Evolutionary conservation across 2,329 filamentous ascomycete genomes (phyloP), one percentile per base, ranked within the genome.

Genomic region (Chalaropsis ovoidea): DNA sequence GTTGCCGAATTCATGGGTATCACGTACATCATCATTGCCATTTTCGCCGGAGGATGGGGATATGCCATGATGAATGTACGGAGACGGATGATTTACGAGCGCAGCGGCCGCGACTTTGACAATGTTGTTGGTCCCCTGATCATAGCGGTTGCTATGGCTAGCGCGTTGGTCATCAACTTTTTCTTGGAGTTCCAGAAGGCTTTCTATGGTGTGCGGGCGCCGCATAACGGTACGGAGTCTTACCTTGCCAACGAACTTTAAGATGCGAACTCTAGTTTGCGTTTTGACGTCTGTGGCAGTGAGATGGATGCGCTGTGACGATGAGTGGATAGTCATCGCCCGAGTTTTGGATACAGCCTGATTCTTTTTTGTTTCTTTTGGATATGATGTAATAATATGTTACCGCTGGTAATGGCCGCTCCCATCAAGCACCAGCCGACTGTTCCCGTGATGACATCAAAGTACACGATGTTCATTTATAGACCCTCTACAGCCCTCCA

Each of bases 41-140:
- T 88, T 1, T 95, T 96, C 74, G 85, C 91, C 0, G 90, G 89
- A 0, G 78, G 80, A 1, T 99, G 94, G 94, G 94, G 94, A 1
- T 96, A 90, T 75, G 83, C 79, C 67, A 89, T 95, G 79, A 88
- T 95, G 72, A 85, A 87, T 72, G 83, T 82, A 72, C 81, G 94
- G 42, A 82, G 87, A 67, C 81, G 79, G 64, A 85, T 97, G 81
- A 99, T 99, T 72, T 75, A 87, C 47, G 84, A 90, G 74, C 80
- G 94, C 69, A 96, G 90, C 72, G 91, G 90, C 10, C 93, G 88
- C 75, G 92, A 97, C 71, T 95, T 99, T 75, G 93, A 99, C 75
- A 94, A 91, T 71, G 78, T 93, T 72, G 76, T 90, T 67, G 94
- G 94, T 0, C 94, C 94, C 0, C 76, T 96, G 65, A 81, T 95